A percentile compares a stretch with the other conserved stretches of the same genome.
Evolutionary conservation across 805 yeast genomes (phyloP).

Genomic region (Gaillardinia entomophila): DNA sequence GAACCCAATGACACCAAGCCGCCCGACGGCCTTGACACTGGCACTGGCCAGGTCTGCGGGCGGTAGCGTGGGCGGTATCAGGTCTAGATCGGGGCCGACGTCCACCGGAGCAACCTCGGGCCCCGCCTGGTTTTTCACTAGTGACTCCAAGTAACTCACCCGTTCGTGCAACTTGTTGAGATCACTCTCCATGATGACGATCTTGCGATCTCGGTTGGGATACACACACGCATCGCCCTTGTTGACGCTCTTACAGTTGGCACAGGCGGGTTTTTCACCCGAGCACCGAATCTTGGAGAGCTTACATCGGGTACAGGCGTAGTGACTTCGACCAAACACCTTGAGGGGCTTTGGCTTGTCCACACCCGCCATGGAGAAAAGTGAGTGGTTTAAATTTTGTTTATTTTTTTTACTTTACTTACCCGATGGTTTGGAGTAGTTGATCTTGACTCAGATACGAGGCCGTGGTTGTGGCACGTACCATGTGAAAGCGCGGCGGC

Average conservation of each 20-base stretch:
- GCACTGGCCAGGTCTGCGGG: slow-evolving; percentile 1
- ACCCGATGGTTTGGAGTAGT: too few species aligned
- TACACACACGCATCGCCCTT: slow-evolving; percentile 28
- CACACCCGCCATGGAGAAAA: too few species aligned
- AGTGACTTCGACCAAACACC: slow-evolving; percentile 37
- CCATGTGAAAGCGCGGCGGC: too few species aligned
- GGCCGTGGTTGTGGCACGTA: too few species aligned
- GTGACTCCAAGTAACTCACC: slow-evolving; percentile 21
- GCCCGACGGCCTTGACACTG: slow-evolving; percentile 2
- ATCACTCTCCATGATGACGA: slow-evolving; percentile 39
- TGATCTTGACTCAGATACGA: too few species aligned
- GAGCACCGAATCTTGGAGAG: slow-evolving; percentile 35
- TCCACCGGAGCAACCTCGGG: background rate
- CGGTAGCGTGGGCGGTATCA: background rate
- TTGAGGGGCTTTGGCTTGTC: slow-evolving; percentile 24
- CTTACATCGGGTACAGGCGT: slow-evolving; percentile 40
- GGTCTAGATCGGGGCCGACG: background rate
- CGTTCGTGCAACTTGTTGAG: slow-evolving; percentile 27
- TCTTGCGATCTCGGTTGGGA: slow-evolving; percentile 34
- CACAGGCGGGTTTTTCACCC: slow-evolving; percentile 37
- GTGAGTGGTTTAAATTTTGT: too few species aligned
- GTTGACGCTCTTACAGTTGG: slow-evolving; percentile 30
- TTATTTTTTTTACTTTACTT: too few species aligned
- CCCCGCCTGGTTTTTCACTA: background rate
- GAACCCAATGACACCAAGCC: background rate